Evolutionary conservation across 305 asterid species (phyloP).

Genomic region (Fraxinus dipetala): DNA sequence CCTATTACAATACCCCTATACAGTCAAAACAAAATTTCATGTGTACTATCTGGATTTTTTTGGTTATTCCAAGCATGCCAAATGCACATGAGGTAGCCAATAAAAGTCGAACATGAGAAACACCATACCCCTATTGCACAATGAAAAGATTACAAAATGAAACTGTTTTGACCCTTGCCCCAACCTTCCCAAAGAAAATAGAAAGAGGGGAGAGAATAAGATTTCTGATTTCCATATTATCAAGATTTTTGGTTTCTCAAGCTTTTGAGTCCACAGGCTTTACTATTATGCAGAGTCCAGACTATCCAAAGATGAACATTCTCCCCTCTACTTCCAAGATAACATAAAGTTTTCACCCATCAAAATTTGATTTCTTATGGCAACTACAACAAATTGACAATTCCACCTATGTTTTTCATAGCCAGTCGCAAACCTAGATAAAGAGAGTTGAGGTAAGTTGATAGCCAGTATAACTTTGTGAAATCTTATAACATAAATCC

Average conservation of each 20-base stretch:
- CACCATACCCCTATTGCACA: neutral
- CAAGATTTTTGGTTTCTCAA: neutral
- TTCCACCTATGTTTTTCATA: neutral
- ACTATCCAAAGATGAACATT: neutral
- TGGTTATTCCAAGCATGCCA: constrained; percentile 7
- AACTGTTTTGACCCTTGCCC: neutral
- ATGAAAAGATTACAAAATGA: neutral
- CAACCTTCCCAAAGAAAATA: neutral
- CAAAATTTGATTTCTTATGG: neutral
- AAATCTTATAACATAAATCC: neutral
- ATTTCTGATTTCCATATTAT: neutral
- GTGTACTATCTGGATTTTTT: neutral
- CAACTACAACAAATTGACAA: neutral
- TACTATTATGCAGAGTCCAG: neutral
- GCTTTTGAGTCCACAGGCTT: neutral
- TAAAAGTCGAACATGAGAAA: constrained; percentile 1
- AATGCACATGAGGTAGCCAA: neutral
- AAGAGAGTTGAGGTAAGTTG: neutral
- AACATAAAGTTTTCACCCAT: neutral
- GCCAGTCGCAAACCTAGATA: neutral
- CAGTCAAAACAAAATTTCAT: neutral
- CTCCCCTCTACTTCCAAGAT: neutral
- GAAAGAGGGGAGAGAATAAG: neutral
- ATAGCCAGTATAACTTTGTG: neutral
- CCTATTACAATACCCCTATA: constrained; percentile 38